Evolutionary conservation across 2,329 filamentous ascomycete genomes (phyloP).

Genomic region (Fusarium nygamai): DNA sequence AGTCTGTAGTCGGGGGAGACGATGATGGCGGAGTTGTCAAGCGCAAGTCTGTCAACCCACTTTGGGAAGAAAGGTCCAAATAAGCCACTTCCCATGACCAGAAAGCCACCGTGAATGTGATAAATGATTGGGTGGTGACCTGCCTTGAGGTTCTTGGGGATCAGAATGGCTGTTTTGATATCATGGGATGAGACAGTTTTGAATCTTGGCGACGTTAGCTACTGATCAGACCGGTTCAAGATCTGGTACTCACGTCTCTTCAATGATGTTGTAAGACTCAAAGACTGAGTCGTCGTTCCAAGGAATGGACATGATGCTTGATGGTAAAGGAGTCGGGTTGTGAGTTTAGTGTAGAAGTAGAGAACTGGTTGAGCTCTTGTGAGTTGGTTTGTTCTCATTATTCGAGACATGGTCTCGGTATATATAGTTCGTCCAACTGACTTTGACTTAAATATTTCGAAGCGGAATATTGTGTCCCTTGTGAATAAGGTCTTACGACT

Average conservation of each 20-base stretch:
- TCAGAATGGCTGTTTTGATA: conserved; percentile 36
- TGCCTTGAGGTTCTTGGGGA: conserved; percentile 40
- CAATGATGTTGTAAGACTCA: conserved; percentile 27
- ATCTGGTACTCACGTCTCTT: conserved; percentile 19
- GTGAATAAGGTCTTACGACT: not conserved
- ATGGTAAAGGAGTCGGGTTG: fast-evolving
- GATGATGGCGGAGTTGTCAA: conserved; percentile 38
- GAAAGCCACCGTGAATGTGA: conserved; percentile 43
- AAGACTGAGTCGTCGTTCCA: conserved; percentile 36
- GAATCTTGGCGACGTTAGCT: conserved; percentile 15
- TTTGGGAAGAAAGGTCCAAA: conserved; percentile 40
- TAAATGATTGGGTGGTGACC: conserved; percentile 36
- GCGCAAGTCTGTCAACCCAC: conserved; percentile 36
- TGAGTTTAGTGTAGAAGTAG: not conserved
- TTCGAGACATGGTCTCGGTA: not conserved
- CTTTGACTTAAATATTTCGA: fast-evolving
- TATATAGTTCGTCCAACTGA: not conserved
- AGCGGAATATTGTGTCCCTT: not conserved
- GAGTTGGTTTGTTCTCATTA: too few species aligned
- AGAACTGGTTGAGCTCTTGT: not conserved
- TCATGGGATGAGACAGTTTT: conserved; percentile 32
- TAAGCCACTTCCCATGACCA: conserved; percentile 33
- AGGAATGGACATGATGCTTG: conserved; percentile 12
- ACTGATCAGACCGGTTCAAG: fast-evolving
- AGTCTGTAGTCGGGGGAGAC: conserved; percentile 42